Conservation (phyloP, 148 eudicot species). For the Rhododendron mucronatum region DNA sequence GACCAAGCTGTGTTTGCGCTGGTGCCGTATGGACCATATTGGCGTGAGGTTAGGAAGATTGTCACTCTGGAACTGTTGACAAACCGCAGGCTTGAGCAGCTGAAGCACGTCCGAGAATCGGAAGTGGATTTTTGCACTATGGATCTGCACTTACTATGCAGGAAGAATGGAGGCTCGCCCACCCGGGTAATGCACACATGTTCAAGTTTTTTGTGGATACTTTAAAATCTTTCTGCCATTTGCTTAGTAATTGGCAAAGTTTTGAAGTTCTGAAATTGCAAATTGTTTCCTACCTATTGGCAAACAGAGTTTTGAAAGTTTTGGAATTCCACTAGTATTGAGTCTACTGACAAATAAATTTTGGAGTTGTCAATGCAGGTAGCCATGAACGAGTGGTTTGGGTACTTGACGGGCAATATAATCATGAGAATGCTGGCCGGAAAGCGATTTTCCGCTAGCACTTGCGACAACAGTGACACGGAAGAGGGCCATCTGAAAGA, state of each 20-base stretch:
- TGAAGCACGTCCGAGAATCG: slow-evolving; percentile 11
- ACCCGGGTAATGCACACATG: neutral
- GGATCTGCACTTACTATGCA: slow-evolving; percentile 11
- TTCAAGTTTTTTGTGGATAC: no score
- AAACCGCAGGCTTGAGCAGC: slow-evolving; percentile 12
- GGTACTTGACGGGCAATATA: slow-evolving; percentile 30
- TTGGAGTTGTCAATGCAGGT: neutral
- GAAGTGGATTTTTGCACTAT: slow-evolving; percentile 16
- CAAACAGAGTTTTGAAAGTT: no score
- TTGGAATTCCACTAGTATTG: no score
- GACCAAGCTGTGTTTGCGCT: slow-evolving; percentile 22
- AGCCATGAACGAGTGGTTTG: slow-evolving; percentile 33
- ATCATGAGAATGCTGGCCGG: slow-evolving; percentile 32
- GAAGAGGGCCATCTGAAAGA: slow-evolving; percentile 12
- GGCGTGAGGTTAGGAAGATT: slow-evolving; percentile 33
- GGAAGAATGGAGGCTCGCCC: neutral
- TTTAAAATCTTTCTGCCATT: no score
- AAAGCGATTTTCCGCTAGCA: slow-evolving; percentile 26
- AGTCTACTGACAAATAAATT: no score
- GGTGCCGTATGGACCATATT: slow-evolving; percentile 33
- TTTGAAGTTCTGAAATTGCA: no score
- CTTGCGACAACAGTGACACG: neutral
- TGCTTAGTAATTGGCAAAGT: no score
- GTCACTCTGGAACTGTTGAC: slow-evolving; percentile 26
- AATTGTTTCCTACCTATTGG: no score